Base-by-base conservation (phyloP, 2,329 filamentous ascomycete species). In the Furcasterigmium sp. region DNA sequence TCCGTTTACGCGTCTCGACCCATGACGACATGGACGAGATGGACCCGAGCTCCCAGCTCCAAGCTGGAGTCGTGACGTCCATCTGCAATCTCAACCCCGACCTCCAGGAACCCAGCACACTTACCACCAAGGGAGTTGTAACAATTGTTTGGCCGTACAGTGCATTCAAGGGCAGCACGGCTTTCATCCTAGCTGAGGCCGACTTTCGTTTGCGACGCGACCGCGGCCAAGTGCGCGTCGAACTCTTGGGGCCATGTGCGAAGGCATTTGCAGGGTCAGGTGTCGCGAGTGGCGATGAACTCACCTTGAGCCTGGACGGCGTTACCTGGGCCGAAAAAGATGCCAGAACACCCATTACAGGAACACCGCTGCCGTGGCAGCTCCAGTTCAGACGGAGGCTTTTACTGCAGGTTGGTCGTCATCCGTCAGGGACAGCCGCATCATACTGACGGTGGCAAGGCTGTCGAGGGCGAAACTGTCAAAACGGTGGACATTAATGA, bases 71-170 rank as follows among this genome's bases (percentile, higher is more conserved):
- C 23, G 21, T 18, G 19, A 76, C 73, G 9, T 67, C 78, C 15
- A 83, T 84, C 52, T 70, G 80, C 8, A 66, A 77, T 47, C 68
- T 84, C 26, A 59, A 53, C 26, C 77, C 79, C 6, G 64, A 70
- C 8, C 54, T 80, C 6, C 44, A 62, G 13, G 59, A 72, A 11
- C 59, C 62, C 19, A 45, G 56, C 3, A 59, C 64, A 6, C 67
- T 67, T 47, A 66, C 69, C 11, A 64, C 95, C 25, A 75, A 79
- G 45, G 90, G 87, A 30, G 72, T 86, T 14, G 80, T 96, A 18
- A 91, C 89, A 8, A 80, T 97, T 28, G 82, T 88, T 45, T 97
- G 91, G 91, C 91, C 91, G 0, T 96, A 88, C 63, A 95, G 87
- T 51, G 85, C 85, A 18, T 80, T 88, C 20, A 85, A 78, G 23